Evolutionary conservation across 2,329 filamentous ascomycete genomes (phyloP), one percentile per base, ranked within the genome.

Genomic region (Talaromyces sp.): DNA sequence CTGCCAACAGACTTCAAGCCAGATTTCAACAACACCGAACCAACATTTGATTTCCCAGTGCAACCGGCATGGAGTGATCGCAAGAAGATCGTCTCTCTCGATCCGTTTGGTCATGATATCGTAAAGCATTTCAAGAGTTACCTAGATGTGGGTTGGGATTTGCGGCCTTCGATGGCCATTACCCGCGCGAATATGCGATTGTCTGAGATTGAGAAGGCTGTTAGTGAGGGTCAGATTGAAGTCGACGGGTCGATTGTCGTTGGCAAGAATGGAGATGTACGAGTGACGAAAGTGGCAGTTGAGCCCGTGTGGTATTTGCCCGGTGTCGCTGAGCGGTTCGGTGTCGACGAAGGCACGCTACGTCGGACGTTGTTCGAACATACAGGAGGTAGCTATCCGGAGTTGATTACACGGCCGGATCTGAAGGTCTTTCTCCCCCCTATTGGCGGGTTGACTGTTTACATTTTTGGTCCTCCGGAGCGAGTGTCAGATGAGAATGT

Each of bases 61-160:
- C 96, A 96, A 72, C 88, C 91, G 8, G 88, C 95, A 79, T 99
- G 94, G 94, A 86, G 85, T 31, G 91, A 96, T 74, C 87, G 86
- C 72, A 92, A 92, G 78, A 98, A 97, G 82, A 98, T 99, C 68
- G 94, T 98, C 14, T 92, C 94, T 19, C 97, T 99, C 92, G 95
- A 98, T 75, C 94, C 94, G 0, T 91, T 90, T 76, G 94, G 95
- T 7, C 95, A 98, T 80, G 82, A 97, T 66, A 79, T 96, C 47
- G 96, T 90, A 81, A 90, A 90, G 68, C 88, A 94, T 67, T 84
- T 87, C 54, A 93, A 95, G 72, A 84, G 90, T 58, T 87, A 89
- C 60, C 88, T 97, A 52, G 87, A 92, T 70, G 85, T 96, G 41
- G 78, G 76, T 16, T 77, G 74, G 75, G 92, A 97, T 74, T 91